phyloP scores from a whole-genome alignment of 2,329 filamentous ascomycete species.

The Cadophora sp. region DNA sequence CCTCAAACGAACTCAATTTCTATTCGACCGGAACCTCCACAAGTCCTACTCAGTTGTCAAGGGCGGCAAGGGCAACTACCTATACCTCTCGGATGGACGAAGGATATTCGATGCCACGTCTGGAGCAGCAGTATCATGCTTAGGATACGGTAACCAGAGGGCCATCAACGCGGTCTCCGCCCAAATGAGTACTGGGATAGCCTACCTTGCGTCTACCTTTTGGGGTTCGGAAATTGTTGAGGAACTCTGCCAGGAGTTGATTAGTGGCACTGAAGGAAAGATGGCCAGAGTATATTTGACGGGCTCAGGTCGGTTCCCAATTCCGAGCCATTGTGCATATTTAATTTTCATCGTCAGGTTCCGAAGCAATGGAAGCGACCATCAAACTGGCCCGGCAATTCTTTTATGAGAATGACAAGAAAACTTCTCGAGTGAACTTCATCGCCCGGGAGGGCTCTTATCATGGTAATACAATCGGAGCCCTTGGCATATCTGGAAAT shows the following conservation, averaged over 20 bases:
- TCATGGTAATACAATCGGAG: conserved; percentile 72
- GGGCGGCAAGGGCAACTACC: conserved; percentile 38
- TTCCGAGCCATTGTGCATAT: not conserved
- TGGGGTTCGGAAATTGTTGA: conserved; percentile 62
- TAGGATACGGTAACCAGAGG: conserved; percentile 70
- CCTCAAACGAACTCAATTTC: conserved; percentile 34
- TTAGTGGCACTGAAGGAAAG: conserved; percentile 49
- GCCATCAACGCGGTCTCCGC: conserved; percentile 64
- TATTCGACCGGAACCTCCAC: conserved; percentile 41
- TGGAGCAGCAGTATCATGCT: conserved; percentile 74
- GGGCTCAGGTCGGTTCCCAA: conserved; percentile 62
- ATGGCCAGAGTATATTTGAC: conserved; percentile 63
- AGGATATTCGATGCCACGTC: conserved; percentile 74
- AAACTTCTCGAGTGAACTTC: conserved; percentile 59
- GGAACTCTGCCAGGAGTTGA: conserved; percentile 50
- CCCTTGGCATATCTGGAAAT: conserved; percentile 67
- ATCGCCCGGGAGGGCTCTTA: conserved; percentile 71
- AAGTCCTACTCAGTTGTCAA: conserved; percentile 40
- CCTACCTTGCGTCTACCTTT: conserved; percentile 65
- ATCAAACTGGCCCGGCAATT: conserved; percentile 73
- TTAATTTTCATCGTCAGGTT: conserved; percentile 52
- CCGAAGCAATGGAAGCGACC: conserved; percentile 73
- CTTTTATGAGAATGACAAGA: conserved; percentile 58
- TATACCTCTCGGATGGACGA: conserved; percentile 51
- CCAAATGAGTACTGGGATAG: conserved; percentile 62